These are phyloP conservation scores for Sclerotinia sclerotiorum DNA, from an alignment of 2,329 filamentous ascomycete species.

Conservation along the genomic window DNA sequence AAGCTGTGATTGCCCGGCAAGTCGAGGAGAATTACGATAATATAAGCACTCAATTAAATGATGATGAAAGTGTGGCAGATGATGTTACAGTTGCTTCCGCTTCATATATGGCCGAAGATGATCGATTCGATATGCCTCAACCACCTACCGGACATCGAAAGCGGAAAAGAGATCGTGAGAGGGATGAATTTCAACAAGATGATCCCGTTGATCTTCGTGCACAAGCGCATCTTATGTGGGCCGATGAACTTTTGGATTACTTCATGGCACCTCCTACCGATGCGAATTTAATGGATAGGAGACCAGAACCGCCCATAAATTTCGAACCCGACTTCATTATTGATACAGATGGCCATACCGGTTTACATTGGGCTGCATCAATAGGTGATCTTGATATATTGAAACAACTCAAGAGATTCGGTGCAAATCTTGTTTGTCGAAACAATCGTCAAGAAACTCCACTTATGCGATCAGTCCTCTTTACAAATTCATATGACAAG, in stretches of 20 bases:
- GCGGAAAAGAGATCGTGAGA: constrained; percentile 63
- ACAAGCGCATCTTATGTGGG: constrained; percentile 85
- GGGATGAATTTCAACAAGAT: constrained; percentile 61
- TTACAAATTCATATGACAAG: constrained; percentile 96
- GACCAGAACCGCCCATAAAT: constrained; percentile 76
- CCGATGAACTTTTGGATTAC: constrained; percentile 92
- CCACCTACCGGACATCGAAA: constrained; percentile 65
- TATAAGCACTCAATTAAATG: constrained; percentile 61
- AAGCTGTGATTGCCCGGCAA: constrained; percentile 43
- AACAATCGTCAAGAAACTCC: constrained; percentile 82
- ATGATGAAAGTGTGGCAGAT: constrained; percentile 75
- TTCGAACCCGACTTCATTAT: constrained; percentile 92
- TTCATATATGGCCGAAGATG: constrained; percentile 82
- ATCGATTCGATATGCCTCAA: constrained; percentile 70
- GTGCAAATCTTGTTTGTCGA: constrained; percentile 69
- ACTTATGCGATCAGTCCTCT: constrained; percentile 89
- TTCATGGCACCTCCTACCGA: constrained; percentile 70
- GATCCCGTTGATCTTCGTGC: constrained; percentile 60
- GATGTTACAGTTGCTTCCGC: constrained; percentile 80
- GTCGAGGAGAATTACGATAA: constrained; percentile 66
- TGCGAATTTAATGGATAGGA: constrained; percentile 64
- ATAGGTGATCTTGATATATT: constrained; percentile 96
- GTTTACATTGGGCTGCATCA: constrained; percentile 93
- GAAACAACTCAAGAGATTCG: constrained; percentile 78
- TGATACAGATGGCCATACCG: constrained; percentile 88